These are phyloP conservation scores for Triticum urartu DNA, from an alignment of 176 grass and related monocot genomes.

Conservation along the genomic window DNA sequence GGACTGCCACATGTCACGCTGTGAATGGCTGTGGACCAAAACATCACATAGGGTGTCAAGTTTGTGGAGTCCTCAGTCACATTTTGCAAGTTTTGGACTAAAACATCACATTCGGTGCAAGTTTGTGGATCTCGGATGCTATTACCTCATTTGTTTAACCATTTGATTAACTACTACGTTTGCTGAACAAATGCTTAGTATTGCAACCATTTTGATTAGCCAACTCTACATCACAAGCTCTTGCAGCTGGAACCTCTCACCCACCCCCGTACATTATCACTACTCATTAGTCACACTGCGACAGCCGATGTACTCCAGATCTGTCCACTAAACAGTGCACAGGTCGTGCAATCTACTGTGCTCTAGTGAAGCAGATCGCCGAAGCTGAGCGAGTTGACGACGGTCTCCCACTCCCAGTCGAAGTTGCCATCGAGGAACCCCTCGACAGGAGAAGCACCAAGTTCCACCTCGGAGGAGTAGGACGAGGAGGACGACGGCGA, in stretches of 20 bases:
- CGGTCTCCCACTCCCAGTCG: conserved; percentile 36
- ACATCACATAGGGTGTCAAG: no score
- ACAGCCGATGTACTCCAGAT: not conserved
- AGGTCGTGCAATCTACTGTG: not conserved
- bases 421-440: conserved; percentile 28
- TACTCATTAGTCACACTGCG: not conserved
- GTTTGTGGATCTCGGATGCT: no score
- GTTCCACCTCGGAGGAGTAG: conserved; percentile 17
- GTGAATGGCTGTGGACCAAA: no score
- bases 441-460: not conserved
- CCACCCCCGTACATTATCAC: not conserved
- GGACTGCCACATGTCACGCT: no score
- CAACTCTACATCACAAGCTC: not conserved
- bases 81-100: no score
- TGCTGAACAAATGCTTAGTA: not conserved
- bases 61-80: no score
- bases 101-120: no score
- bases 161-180: not conserved
- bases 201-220: not conserved
- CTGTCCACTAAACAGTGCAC: not conserved
- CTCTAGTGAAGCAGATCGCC: conserved; percentile 17
- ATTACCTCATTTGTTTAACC: not conserved
- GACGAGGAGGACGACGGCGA: not conserved
- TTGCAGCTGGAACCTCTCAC: not conserved
- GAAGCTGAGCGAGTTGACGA: conserved; percentile 2